A percentile compares a stretch with the other conserved stretches of the same genome.
These are phyloP conservation scores for Sphagnum contortum DNA, from an alignment of 225 moss, liverwort and hornwort species.

Conservation along the genomic window DNA sequence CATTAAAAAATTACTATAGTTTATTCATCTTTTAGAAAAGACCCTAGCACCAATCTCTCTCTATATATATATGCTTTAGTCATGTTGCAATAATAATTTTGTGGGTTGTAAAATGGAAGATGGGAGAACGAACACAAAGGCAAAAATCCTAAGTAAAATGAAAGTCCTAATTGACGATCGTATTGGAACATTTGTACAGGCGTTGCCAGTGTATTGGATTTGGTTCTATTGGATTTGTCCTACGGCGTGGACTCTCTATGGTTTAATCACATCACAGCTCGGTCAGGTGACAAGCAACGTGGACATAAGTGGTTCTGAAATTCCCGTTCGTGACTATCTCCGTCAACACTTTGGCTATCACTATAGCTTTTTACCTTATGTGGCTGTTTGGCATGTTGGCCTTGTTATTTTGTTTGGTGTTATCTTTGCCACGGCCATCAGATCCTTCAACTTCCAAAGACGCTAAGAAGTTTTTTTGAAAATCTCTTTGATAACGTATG, in stretches of 20 bases:
- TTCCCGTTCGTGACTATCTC: constrained; percentile 20
- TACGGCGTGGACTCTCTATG: constrained; percentile 57
- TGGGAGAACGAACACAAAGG: too few relatives aligned
- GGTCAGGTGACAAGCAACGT: constrained; percentile 28
- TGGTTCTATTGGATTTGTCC: constrained; percentile 80
- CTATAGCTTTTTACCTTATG: constrained; percentile 27
- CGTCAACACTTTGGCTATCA: constrained; percentile 24
- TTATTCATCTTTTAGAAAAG: not conserved
- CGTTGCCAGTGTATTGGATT: constrained; percentile 27
- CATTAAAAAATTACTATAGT: not conserved
- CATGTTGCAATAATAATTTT: too few relatives aligned
- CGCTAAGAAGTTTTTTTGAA: too few relatives aligned
- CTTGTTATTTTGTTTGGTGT: constrained; percentile 25
- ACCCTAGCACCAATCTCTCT: not conserved
- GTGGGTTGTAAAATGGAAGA: too few relatives aligned
- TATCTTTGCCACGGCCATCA: constrained; percentile 35
- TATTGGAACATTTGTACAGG: not conserved
- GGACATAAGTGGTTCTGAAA: constrained; percentile 4
- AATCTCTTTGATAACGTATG: too few relatives aligned
- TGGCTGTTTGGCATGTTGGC: constrained; percentile 20
- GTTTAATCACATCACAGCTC: constrained; percentile 52
- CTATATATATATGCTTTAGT: not conserved
- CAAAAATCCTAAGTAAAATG: too few relatives aligned
- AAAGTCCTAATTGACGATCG: too few relatives aligned
- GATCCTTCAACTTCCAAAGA: constrained; percentile 41